Evolutionary conservation across 176 grass and related monocot species (phyloP).

Genomic region (Carex cristatella): DNA sequence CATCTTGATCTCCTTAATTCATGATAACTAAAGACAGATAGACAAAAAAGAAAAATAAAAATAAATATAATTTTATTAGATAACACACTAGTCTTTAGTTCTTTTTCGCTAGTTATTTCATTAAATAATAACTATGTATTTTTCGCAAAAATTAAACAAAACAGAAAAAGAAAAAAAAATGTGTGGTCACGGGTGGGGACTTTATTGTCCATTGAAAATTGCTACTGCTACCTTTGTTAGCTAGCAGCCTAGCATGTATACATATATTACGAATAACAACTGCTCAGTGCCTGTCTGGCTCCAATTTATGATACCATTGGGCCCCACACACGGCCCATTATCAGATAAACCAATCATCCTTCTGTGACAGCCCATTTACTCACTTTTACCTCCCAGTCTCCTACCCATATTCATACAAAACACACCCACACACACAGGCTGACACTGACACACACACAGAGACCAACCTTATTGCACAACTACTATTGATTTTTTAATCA

Average conservation of each 20-base stretch:
- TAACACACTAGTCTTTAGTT: neutral
- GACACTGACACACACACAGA: neutral
- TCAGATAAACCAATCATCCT: neutral
- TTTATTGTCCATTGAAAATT: neutral
- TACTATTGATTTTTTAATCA: neutral
- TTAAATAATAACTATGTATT: too few species aligned
- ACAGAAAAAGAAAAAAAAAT: too few species aligned
- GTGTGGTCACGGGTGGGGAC: neutral
- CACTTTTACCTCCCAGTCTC: neutral
- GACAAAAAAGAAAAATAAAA: neutral
- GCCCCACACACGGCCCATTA: slow-evolving; percentile 3
- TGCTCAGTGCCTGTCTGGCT: neutral
- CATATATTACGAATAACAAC: neutral
- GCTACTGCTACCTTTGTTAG: neutral
- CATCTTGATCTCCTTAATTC: neutral
- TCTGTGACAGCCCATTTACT: slow-evolving; percentile 12
- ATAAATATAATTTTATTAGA: neutral
- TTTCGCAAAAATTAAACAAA: too few species aligned
- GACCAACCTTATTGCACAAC: neutral
- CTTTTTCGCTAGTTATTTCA: too few species aligned
- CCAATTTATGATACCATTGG: neutral
- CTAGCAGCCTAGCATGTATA: neutral
- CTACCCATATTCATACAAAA: slow-evolving; percentile 1
- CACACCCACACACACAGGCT: neutral
- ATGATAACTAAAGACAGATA: neutral